These are phyloP conservation scores for Xerocomus cyaneibrunnescens DNA, from an alignment of 1,284 basidiomycete species.

Conservation along the genomic window DNA sequence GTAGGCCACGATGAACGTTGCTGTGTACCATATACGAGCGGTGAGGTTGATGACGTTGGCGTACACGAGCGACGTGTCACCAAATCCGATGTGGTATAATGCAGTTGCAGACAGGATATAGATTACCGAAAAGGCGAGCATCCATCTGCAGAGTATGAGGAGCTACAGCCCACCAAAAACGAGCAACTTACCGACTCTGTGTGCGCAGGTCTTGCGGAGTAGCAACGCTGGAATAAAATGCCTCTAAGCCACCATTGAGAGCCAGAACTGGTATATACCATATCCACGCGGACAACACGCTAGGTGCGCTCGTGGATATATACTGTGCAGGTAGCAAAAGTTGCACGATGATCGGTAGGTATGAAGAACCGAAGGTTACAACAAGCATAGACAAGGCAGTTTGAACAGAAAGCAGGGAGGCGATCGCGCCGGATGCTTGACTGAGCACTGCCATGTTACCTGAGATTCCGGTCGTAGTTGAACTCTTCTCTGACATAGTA, in stretches of 20 bases:
- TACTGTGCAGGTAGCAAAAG: slow-evolving; percentile 75
- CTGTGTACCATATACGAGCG: slow-evolving; percentile 56
- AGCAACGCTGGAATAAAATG: slow-evolving; percentile 82
- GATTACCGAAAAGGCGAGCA: slow-evolving; percentile 62
- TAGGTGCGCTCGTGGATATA: slow-evolving; percentile 68
- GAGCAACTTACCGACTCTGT: slow-evolving; percentile 56
- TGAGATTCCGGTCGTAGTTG: background rate
- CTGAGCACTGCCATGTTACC: slow-evolving; percentile 16
- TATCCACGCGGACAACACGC: slow-evolving; percentile 74
- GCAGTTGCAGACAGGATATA: slow-evolving; percentile 56
- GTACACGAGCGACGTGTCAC: slow-evolving; percentile 72
- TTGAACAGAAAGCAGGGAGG: slow-evolving; percentile 68
- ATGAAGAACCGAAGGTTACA: slow-evolving; percentile 70
- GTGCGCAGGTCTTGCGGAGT: slow-evolving; percentile 57
- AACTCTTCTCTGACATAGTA: slow-evolving; percentile 2
- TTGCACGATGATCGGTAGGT: slow-evolving; percentile 66
- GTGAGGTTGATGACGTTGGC: slow-evolving; percentile 70
- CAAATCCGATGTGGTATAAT: slow-evolving; percentile 51
- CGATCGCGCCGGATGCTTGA: slow-evolving; percentile 44
- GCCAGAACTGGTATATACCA: slow-evolving; percentile 88
- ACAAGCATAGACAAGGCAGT: slow-evolving; percentile 69
- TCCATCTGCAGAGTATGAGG: slow-evolving; percentile 47
- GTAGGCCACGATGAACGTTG: slow-evolving; percentile 38
- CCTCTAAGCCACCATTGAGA: slow-evolving; percentile 86
- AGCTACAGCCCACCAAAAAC: slow-evolving; percentile 2